These are phyloP conservation scores for Colletotrichum echinochloae DNA, from an alignment of 2,329 filamentous ascomycete genomes.

Conservation along the genomic window DNA sequence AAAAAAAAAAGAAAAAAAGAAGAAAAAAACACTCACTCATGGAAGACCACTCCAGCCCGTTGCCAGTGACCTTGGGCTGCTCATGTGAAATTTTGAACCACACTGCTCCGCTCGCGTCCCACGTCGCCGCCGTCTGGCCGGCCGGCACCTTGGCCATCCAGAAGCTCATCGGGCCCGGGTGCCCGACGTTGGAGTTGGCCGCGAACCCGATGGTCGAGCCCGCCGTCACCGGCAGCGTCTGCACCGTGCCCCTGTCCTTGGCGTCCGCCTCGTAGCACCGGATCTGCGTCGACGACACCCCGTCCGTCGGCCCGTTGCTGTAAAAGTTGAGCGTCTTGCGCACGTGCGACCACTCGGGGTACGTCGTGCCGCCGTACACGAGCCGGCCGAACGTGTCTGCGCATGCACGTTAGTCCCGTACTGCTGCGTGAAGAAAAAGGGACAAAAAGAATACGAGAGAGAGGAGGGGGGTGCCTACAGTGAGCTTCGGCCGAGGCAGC, in stretches of 20 bases:
- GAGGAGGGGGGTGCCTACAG: constrained; percentile 4
- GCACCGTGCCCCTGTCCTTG: constrained; percentile 27
- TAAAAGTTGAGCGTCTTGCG: constrained; percentile 52
- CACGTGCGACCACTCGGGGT: constrained; percentile 48
- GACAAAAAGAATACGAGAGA: too few relatives aligned
- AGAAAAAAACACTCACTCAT: constrained; percentile 44
- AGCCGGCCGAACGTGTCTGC: constrained; percentile 37
- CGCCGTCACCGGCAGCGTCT: constrained; percentile 40
- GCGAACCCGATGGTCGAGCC: constrained; percentile 51
- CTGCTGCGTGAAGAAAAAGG: too few relatives aligned
- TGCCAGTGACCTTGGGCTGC: constrained; percentile 51
- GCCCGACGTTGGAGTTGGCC: constrained; percentile 51
- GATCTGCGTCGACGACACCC: constrained; percentile 48
- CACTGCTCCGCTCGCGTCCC: constrained; percentile 49
- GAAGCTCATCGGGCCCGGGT: constrained; percentile 53
- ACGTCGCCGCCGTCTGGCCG: constrained; percentile 49
- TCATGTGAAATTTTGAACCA: constrained; percentile 56
- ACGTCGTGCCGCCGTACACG: constrained; percentile 32
- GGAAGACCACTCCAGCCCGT: constrained; percentile 55
- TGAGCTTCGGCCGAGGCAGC: constrained; percentile 23
- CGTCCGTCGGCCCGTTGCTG: constrained; percentile 47
- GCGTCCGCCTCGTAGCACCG: constrained; percentile 48
- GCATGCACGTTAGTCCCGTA: too few relatives aligned
- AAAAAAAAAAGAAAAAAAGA: constrained; percentile 17
- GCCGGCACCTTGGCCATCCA: constrained; percentile 53